phyloP scores from a whole-genome alignment of 164 flowering plant genomes.

The Vitis vinifera region DNA sequence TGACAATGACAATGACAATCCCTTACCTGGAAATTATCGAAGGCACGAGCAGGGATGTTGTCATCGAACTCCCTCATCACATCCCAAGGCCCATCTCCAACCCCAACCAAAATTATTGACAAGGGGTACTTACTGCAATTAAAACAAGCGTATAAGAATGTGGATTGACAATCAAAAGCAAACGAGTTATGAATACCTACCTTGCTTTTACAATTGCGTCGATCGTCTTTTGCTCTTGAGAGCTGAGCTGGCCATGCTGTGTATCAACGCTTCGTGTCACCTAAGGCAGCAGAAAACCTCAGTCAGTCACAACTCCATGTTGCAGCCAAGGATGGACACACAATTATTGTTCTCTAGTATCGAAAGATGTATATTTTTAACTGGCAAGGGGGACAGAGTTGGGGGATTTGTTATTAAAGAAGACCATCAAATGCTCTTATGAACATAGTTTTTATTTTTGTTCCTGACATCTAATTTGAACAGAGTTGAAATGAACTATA shows the following conservation, averaged over 20 bases:
- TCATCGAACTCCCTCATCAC: conserved; percentile 53
- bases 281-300: conserved; percentile 16
- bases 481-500: too few species aligned
- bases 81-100: conserved; percentile 63
- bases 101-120: conserved; percentile 54
- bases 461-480: too few species aligned
- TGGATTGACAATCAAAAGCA: background rate
- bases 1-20: background rate
- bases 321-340: too few species aligned
- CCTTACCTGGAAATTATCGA: conserved; percentile 51
- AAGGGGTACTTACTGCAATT: conserved; percentile 45
- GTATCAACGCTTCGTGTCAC: conserved; percentile 50
- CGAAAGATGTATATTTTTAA: too few species aligned
- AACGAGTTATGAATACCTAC: conserved; percentile 16
- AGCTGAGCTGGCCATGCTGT: conserved; percentile 33
- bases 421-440: too few species aligned
- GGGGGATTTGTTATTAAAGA: too few species aligned
- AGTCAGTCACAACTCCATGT: background rate
- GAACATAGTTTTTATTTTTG: too few species aligned
- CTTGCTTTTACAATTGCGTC: conserved; percentile 57
- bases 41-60: conserved; percentile 48
- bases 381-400: too few species aligned
- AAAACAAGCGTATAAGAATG: background rate
- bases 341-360: too few species aligned
- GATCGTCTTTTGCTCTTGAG: conserved; percentile 46